Base-by-base conservation (phyloP, 805 yeast species). In the Geotrichum ghanense region DNA sequence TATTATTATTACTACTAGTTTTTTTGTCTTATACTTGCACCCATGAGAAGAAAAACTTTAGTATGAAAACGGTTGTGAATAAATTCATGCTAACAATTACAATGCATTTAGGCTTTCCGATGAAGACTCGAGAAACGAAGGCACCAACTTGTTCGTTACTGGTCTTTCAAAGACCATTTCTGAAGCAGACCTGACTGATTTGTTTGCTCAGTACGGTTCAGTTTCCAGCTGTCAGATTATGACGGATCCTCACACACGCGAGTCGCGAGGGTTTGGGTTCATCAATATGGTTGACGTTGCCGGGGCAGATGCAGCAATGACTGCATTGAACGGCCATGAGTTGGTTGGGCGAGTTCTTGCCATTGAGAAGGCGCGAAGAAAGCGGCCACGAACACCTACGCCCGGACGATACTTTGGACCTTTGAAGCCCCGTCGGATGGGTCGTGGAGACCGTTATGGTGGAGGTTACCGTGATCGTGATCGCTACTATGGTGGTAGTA, bases 231-330 rank as follows among this genome's bases (percentile, higher is more conserved):
- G 50, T 23, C 72, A 70, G 48, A 65, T 75, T 45, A 71, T 75
- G 69, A 42, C 55, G 12, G 78, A 74, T 56, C 67, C 71, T 0
- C 65, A 58, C 40, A 64, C 76, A 1, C 61, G 66, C 2, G 66
- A 58, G 22, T 64, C 75, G 5, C 67, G 73, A 49, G 78, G 79
- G 1, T 74, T 71, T 56, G 79, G 78, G 5, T 75, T 75, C 51
- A 71, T 74, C 17, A 62, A 69, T 41, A 71, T 73, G 55, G 57
- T 50, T 35, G 60, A 65, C n/a, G 58, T 59, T 16, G 70, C 63
- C n/a, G 61, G 62, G 2, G 76, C 75, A 47, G 66, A 64, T 43
- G 62, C 63, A n/a, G 78, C 77, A 1, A 55, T 69, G 17, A 56
- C 53, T n/a, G 73, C 63, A 42, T 66, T 73, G 63, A 65, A 68